These are phyloP conservation scores for Komagataella kurtzmanii DNA, from an alignment of 805 yeast species.

Conservation along the genomic window DNA sequence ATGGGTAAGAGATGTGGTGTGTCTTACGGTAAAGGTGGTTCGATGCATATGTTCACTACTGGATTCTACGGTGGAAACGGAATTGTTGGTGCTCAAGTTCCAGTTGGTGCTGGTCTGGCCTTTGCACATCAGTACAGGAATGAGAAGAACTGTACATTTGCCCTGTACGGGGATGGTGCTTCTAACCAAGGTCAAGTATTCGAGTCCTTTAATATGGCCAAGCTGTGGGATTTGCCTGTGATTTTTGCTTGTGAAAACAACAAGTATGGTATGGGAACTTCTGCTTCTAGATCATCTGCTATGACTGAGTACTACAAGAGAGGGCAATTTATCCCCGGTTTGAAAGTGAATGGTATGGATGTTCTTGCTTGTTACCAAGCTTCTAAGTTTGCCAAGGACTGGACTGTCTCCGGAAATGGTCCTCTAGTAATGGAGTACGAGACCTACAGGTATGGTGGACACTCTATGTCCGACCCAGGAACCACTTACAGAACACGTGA, in stretches of 20 bases:
- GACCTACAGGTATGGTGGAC: constrained; percentile 99
- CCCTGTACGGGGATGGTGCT: constrained; percentile 98
- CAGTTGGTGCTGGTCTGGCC: constrained; percentile 96
- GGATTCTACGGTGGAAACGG: constrained; percentile 99
- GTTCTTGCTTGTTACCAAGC: constrained; percentile 91
- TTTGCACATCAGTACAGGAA: constrained; percentile 92
- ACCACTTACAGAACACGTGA: constrained; percentile 99
- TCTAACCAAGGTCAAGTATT: constrained; percentile 99
- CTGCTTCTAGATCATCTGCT: constrained; percentile 95
- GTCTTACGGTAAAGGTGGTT: constrained; percentile 97
- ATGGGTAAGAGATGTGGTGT: constrained; percentile 96
- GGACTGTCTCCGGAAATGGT: constrained; percentile 88
- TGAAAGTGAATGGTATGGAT: constrained; percentile 98
- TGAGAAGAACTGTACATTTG: constrained; percentile 66
- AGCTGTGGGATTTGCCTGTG: constrained; percentile 93
- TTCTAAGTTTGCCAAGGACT: constrained; percentile 92
- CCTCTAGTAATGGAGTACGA: constrained; percentile 94
- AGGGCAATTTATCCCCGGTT: constrained; percentile 98
- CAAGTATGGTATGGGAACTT: constrained; percentile 99
- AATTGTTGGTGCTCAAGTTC: constrained; percentile 98
- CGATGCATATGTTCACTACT: constrained; percentile 96
- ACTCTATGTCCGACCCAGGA: constrained; percentile 99
- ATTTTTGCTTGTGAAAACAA: constrained; percentile 96
- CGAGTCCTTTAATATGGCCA: constrained; percentile 97
- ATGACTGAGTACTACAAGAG: constrained; percentile 95